phyloP scores from a whole-genome alignment of 371 early-diverging fungal species.

The Circinella minor region DNA sequence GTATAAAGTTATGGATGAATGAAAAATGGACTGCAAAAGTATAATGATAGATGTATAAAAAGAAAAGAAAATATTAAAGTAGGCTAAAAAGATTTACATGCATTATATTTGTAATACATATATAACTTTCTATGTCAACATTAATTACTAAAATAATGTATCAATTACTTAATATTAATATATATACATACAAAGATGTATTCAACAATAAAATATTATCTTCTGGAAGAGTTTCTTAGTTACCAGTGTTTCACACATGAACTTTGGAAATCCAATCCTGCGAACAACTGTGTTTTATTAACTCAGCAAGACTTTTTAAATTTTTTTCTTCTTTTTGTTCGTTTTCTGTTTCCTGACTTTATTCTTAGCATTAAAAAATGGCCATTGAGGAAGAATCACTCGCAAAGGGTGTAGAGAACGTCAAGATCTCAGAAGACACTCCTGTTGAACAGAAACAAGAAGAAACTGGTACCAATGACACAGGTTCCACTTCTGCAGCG shows the following conservation, averaged over 20 bases:
- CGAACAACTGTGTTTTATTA: too few relatives aligned
- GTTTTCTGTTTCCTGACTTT: not conserved
- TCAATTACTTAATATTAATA: too few relatives aligned
- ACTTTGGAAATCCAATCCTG: too few relatives aligned
- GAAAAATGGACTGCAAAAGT: not conserved
- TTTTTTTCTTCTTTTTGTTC: not conserved
- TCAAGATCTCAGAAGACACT: not conserved
- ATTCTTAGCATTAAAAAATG: not conserved
- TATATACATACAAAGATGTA: too few relatives aligned
- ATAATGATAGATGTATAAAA: not conserved
- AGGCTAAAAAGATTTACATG: too few relatives aligned
- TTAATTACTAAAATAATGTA: too few relatives aligned
- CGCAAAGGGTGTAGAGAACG: conserved; percentile 1
- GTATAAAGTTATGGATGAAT: not conserved
- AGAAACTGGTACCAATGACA: not conserved
- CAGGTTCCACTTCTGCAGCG: not conserved
- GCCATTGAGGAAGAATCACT: not conserved
- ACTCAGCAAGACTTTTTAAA: not conserved
- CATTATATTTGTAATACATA: too few relatives aligned
- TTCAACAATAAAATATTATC: too few relatives aligned
- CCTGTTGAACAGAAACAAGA: not conserved
- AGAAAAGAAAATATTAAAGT: too few relatives aligned
- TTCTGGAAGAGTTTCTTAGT: too few relatives aligned
- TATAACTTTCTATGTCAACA: too few relatives aligned
- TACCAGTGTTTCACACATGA: too few relatives aligned